A percentile compares a stretch with the other conserved stretches of the same genome.
These are phyloP conservation scores for Ceratobasidium sp. DNA, from an alignment of 1,284 basidiomycete genomes.

Conservation along the genomic window DNA sequence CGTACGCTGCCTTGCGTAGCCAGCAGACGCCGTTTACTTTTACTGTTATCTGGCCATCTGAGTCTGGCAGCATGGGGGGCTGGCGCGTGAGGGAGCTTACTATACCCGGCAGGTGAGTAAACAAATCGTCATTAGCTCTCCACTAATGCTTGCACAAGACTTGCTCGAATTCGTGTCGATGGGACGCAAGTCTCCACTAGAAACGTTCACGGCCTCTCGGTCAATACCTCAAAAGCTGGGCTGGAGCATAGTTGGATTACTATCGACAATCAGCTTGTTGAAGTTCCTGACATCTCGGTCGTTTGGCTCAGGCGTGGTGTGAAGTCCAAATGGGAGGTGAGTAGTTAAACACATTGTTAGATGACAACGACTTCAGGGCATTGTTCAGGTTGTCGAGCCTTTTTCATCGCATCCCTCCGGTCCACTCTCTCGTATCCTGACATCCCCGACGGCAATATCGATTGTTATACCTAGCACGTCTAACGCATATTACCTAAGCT, in stretches of 20 bases:
- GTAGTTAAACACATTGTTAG: background rate
- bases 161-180: constrained; percentile 33
- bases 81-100: constrained; percentile 43
- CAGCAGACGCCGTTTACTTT: constrained; percentile 38
- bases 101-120: constrained; percentile 47
- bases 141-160: constrained; percentile 1
- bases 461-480: constrained; percentile 39
- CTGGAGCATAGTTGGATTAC: background rate
- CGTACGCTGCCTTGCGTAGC: background rate
- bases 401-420: constrained; percentile 28
- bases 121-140: background rate
- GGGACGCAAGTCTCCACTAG: constrained; percentile 14
- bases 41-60: constrained; percentile 49
- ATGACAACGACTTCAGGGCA: background rate
- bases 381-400: background rate
- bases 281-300: background rate
- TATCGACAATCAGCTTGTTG: constrained; percentile 34
- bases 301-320: constrained; percentile 28
- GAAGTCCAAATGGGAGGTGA: constrained; percentile 35
- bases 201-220: constrained; percentile 42
- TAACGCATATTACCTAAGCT: constrained; percentile 9
- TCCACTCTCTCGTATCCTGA: constrained; percentile 46
- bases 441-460: constrained; percentile 31
- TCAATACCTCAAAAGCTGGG: constrained; percentile 1
- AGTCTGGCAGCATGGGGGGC: constrained; percentile 48